These are phyloP conservation scores for Pluteus cervinus DNA, from an alignment of 768 basidiomycete genomes.

Conservation along the genomic window DNA sequence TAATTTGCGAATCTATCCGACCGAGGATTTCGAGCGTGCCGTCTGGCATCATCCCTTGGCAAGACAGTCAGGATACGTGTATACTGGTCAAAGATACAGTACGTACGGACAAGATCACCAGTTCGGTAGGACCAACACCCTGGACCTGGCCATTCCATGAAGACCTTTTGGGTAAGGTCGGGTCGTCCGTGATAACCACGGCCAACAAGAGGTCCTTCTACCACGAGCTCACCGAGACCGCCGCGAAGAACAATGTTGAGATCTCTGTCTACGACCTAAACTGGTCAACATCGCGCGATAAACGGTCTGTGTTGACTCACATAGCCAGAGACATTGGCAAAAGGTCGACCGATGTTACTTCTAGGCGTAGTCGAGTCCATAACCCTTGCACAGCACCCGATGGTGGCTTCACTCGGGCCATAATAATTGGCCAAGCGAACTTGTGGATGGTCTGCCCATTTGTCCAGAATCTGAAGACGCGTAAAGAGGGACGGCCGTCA, in stretches of 20 bases:
- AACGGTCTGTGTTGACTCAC: slow-evolving; percentile 12
- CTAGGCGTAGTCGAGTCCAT: slow-evolving; percentile 34
- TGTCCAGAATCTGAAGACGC: slow-evolving; percentile 33
- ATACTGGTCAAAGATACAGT: not conserved
- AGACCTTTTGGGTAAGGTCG: slow-evolving; percentile 38
- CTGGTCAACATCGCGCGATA: slow-evolving; percentile 12
- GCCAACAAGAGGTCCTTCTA: slow-evolving; percentile 43
- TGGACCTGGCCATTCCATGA: slow-evolving; percentile 36
- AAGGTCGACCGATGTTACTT: slow-evolving; percentile 38
- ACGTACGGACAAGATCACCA: slow-evolving; percentile 39
- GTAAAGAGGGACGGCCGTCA: not conserved
- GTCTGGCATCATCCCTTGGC: slow-evolving; percentile 45
- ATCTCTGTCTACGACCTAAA: slow-evolving; percentile 35
- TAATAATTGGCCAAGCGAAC: slow-evolving; percentile 45
- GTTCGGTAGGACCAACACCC: slow-evolving; percentile 41
- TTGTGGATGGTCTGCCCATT: slow-evolving; percentile 39
- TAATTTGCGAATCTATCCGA: slow-evolving; percentile 46
- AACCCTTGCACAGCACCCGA: slow-evolving; percentile 41
- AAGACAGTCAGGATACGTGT: not conserved
- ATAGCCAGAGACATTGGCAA: slow-evolving; percentile 29
- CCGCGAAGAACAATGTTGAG: slow-evolving; percentile 39
- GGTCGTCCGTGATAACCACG: slow-evolving; percentile 42
- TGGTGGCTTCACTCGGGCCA: slow-evolving; percentile 48
- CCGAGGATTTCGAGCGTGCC: slow-evolving; percentile 42
- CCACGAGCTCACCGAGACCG: slow-evolving; percentile 41